phyloP scores from a whole-genome alignment of 345 rosid genomes.

The Cardamine occulta region DNA sequence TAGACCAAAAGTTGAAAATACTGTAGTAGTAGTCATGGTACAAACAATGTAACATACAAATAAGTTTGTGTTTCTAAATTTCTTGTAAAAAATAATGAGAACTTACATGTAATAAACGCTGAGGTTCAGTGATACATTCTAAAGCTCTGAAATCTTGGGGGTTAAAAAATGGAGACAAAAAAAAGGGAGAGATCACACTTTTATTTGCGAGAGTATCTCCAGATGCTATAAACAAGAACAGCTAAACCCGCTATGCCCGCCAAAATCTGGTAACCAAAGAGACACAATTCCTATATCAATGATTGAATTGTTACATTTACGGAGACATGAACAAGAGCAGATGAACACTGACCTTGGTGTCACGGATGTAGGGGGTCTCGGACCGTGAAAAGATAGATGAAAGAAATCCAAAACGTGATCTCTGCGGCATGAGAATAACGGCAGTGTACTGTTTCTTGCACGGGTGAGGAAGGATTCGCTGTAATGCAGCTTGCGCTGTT shows the following conservation, averaged over 20 bases:
- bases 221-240: conserved; percentile 55
- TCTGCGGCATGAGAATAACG: conserved; percentile 80
- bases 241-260: conserved; percentile 62
- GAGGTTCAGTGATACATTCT: conserved; percentile 27
- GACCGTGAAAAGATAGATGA: conserved; percentile 51
- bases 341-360: conserved; percentile 65
- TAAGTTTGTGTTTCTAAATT: conserved; percentile 22
- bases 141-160: neutral
- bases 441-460: conserved; percentile 79
- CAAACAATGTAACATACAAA: conserved; percentile 32
- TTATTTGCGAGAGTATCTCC: conserved; percentile 66
- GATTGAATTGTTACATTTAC: conserved; percentile 2
- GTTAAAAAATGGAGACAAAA: neutral
- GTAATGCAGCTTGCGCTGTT: conserved; percentile 62
- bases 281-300: conserved; percentile 2
- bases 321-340: conserved; percentile 1
- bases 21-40: conserved; percentile 6
- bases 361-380: conserved; percentile 38
- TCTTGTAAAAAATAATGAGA: conserved; percentile 14
- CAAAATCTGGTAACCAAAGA: conserved; percentile 58
- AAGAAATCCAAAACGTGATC: conserved; percentile 53
- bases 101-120: conserved; percentile 34
- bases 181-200: neutral
- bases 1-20: conserved; percentile 13
- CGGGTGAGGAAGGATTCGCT: conserved; percentile 71